These are phyloP conservation scores for Castanopsis chinensis DNA, from an alignment of 306 rosid species.

Conservation along the genomic window DNA sequence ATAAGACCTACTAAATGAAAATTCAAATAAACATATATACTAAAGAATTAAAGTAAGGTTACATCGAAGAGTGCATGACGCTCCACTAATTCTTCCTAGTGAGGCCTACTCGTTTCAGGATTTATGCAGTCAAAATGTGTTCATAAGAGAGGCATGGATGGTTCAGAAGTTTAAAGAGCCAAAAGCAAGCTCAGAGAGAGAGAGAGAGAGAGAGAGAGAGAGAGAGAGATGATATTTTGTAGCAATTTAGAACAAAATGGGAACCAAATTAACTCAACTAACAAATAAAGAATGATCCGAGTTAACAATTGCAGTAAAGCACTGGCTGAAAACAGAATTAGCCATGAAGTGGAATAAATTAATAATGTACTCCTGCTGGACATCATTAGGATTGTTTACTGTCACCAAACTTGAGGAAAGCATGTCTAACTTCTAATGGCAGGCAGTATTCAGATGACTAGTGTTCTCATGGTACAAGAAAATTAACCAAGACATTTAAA, in stretches of 20 bases:
- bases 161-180: neutral
- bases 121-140: neutral
- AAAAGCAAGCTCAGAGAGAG: neutral
- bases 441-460: neutral
- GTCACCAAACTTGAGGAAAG: slow-evolving; percentile 2
- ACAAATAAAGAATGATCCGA: neutral
- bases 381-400: neutral
- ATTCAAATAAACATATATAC: neutral
- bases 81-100: neutral
- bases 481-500: neutral
- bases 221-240: neutral
- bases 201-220: neutral
- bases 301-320: neutral
- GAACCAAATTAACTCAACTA: neutral
- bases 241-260: neutral
- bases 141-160: neutral
- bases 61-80: neutral
- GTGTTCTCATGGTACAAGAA: neutral
- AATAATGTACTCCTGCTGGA: neutral
- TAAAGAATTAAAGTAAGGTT: neutral
- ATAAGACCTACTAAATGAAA: neutral
- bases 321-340: neutral
- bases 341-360: neutral
- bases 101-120: neutral
- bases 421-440: neutral